Evolutionary conservation across 306 rosid genomes (phyloP).

Genomic region (Prunus fruticosa): DNA sequence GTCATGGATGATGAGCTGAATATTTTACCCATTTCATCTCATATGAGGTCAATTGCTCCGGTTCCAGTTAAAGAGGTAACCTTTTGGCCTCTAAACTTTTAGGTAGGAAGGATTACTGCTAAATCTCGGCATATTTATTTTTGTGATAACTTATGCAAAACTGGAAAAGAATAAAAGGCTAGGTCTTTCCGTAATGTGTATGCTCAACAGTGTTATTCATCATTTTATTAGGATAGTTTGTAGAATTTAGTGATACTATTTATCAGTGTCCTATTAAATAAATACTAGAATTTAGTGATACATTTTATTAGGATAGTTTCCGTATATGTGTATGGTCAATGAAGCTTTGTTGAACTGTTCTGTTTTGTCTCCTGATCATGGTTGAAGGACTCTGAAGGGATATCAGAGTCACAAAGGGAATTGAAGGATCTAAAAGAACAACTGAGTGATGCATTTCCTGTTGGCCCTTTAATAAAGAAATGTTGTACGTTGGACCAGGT

Average conservation of each 20-base stretch:
- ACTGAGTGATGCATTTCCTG: conserved; percentile 72
- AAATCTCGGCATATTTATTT: neutral
- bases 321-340: neutral
- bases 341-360: conserved; percentile 17
- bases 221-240: neutral
- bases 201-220: neutral
- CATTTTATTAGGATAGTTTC: too few species aligned
- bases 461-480: conserved; percentile 79
- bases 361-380: conserved; percentile 28
- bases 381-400: conserved; percentile 68
- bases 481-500: conserved; percentile 97
- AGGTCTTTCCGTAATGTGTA: neutral
- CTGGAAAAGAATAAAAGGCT: neutral
- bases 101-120: neutral
- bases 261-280: neutral
- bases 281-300: neutral
- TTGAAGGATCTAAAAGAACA: conserved; percentile 84
- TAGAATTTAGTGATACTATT: conserved; percentile 1
- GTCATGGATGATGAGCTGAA: conserved; percentile 94
- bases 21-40: conserved; percentile 87
- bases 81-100: conserved; percentile 17
- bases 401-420: conserved; percentile 71
- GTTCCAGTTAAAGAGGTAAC: conserved; percentile 75
- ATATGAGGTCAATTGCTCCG: conserved; percentile 66
- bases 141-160: conserved; percentile 4